Evolutionary conservation across 106 monocot species (phyloP).

Genomic region (Platanthera guangdongensis): DNA sequence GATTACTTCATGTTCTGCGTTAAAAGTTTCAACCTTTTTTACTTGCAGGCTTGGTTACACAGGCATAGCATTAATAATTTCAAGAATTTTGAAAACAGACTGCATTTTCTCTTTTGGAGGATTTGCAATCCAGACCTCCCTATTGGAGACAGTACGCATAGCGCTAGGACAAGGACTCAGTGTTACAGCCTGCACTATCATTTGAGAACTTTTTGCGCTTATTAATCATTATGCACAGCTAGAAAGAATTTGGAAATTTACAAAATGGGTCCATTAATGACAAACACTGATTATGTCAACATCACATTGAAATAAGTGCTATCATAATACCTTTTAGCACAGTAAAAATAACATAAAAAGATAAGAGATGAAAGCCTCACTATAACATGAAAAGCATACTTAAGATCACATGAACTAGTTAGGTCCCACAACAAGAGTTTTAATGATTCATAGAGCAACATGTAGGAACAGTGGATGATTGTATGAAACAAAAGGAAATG

Average conservation of each 20-base stretch:
- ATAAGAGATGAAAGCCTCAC: neutral
- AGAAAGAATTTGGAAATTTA: neutral
- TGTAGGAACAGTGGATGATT: neutral
- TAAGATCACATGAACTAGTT: neutral
- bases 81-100: neutral
- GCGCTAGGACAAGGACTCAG: too few relatives aligned
- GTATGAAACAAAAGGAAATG: neutral
- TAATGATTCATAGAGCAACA: neutral
- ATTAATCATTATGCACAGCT: neutral
- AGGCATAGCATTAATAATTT: neutral
- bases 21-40: neutral
- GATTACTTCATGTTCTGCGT: neutral
- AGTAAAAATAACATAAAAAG: neutral
- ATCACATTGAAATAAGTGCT: neutral
- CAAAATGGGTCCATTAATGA: neutral
- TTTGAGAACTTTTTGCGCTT: neutral
- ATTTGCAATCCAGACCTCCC: too few relatives aligned
- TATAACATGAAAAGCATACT: neutral
- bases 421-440: neutral
- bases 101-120: neutral
- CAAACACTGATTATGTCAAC: neutral
- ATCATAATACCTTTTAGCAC: neutral
- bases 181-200: neutral
- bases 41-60: neutral
- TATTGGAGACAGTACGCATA: too few relatives aligned